Base-by-base conservation (phyloP, 306 rosid genomes). In the Pterocarpus santalinus region DNA sequence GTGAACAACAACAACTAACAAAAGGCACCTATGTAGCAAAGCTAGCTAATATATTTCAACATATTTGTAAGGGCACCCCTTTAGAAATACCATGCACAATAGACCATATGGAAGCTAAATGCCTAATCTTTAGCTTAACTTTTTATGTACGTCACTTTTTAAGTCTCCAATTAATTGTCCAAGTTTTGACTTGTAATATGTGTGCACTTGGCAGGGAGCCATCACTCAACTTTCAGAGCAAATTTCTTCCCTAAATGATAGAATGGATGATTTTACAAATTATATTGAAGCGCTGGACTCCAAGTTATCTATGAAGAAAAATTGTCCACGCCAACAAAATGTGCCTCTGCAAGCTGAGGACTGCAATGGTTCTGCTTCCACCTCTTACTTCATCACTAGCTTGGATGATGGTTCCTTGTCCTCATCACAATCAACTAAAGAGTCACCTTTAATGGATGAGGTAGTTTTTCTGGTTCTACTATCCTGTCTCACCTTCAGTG, bases 241-340 rank as follows among this genome's bases (percentile, higher is more conserved):
- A 88, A 93, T 96, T 58, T 91, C 95, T 9, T 90, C 94, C 13
- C 88, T 96, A 57, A 93, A 92, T 84, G 97, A 96, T 82, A 89
- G 98, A 77, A 96, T 96, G 94, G 98, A 93, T 72, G 98, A 91
- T 83, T 96, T 93, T 68, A 92, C 98, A 22, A 86, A 72, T 83
- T 86, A 85, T 58, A 82, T 96, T 5, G 97, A 93, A 80, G 99
- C 92, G 89, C 85, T 96, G 74, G 93, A 92, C 81, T 85, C 92
- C 73, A 92, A 86, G 88, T 84, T 95, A 71, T 81, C 86, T 55
- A 66, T 78, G 73, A 87, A 87, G 76, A 84, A 75, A 78, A 86
- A 47, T 78, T 88, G 86, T 71, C 81, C 93, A 58, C 90, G 97
- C 86, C 97, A 90, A 80, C 94, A 93, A 82, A 92, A 84, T 81